phyloP scores from a whole-genome alignment of 208 protist genomes.

The Leishmania braziliensis region DNA sequence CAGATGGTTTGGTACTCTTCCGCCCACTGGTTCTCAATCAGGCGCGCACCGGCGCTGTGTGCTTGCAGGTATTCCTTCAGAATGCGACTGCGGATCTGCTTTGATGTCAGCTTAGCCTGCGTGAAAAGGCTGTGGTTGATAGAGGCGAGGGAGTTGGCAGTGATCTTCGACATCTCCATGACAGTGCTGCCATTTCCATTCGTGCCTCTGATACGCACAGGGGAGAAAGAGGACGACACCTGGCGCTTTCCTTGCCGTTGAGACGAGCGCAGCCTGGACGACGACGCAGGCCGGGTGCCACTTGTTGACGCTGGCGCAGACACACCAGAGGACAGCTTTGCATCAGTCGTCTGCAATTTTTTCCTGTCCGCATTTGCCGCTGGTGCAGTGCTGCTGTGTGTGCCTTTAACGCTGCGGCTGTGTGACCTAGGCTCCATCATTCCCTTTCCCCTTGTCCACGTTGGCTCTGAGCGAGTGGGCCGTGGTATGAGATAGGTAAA shows the following conservation, averaged over 20 bases:
- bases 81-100: slow-evolving; percentile 29
- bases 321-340: neutral
- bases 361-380: neutral
- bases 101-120: slow-evolving; percentile 18
- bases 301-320: neutral
- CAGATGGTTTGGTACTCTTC: slow-evolving; percentile 30
- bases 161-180: slow-evolving; percentile 4
- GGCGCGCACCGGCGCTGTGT: slow-evolving; percentile 22
- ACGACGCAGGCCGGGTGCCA: neutral
- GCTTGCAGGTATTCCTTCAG: slow-evolving; percentile 38
- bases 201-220: neutral
- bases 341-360: neutral
- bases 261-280: neutral
- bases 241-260: neutral
- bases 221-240: neutral
- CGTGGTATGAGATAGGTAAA: neutral
- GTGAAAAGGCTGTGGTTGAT: slow-evolving; percentile 43
- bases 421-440: neutral
- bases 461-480: neutral
- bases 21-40: slow-evolving; percentile 27
- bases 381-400: neutral
- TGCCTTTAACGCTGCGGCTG: neutral
- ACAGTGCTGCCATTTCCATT: neutral
- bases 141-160: slow-evolving; percentile 23
- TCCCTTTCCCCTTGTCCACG: neutral